Evolutionary conservation across 225 moss, liverwort and hornwort genomes (phyloP).

Genomic region (Marchantia paleacea): DNA sequence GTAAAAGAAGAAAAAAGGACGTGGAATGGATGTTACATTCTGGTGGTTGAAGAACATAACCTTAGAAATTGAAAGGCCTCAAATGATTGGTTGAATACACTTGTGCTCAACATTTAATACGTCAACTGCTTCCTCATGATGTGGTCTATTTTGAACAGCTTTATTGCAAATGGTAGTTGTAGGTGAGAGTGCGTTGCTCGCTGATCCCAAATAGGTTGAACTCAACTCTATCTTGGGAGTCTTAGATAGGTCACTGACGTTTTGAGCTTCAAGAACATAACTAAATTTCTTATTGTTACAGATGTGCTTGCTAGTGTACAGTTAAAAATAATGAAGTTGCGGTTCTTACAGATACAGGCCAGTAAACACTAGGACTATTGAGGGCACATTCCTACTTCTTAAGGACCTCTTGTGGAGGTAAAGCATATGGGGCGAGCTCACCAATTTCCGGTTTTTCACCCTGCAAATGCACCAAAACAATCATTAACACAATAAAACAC

Average conservation of each 20-base stretch:
- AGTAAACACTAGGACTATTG: background rate
- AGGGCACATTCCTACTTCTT: constrained; percentile 19
- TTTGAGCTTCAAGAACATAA: background rate
- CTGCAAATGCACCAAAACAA: constrained; percentile 36
- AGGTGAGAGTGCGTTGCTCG: background rate
- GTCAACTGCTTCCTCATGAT: background rate
- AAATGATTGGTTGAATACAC: background rate
- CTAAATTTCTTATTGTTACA: background rate
- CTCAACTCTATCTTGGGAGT: background rate
- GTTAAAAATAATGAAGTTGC: background rate
- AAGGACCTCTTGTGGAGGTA: constrained; percentile 62
- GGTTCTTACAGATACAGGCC: background rate
- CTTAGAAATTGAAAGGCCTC: background rate
- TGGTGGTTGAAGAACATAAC: background rate
- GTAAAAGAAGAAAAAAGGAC: background rate
- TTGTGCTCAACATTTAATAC: background rate
- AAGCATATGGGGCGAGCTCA: constrained; percentile 75
- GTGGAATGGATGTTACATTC: background rate
- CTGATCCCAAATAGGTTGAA: background rate
- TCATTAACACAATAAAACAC: background rate
- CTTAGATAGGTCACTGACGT: background rate
- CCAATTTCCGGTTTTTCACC: constrained; percentile 82
- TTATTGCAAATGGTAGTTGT: background rate
- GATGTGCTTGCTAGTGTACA: constrained; percentile 4
- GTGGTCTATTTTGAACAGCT: background rate